Evolutionary conservation across 1,139 yeast species (phyloP), one percentile per base, ranked within the genome.

Genomic region (Hansenula sp.): DNA sequence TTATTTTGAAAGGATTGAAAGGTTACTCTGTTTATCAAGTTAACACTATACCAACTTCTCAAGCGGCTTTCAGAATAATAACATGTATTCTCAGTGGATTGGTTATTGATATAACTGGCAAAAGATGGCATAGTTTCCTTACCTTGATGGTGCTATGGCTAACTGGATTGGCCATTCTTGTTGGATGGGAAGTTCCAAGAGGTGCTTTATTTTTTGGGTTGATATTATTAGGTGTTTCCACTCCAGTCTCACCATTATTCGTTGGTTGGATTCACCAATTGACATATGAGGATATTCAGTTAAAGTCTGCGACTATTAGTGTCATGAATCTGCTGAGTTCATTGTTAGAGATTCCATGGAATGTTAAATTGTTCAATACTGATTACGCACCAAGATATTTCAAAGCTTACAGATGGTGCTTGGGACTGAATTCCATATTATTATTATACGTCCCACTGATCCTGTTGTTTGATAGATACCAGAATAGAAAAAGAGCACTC

Each of bases 31-130:
- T 72, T 10, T 59, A 61, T 5, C 61, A 68, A 32, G 56, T 73
- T 50, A 72, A 72, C 51, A 73, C 72, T 48, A 70, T 55, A 38
- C 77, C 76, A 2, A 67, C 71, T 69, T 75, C 74, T 2, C 58
- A 70, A 2, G 70, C 65, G 45, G 77, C 67, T 5, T 63, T 68
- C 36, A 76, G 74, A 2, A 62, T 71, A 1, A 40, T 64, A 9
- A 63, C 72, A 12, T 33, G 25, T 7, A 3, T 33, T 6, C 11
- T 10, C 7, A 9, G 17, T 9, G 36, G 36, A 5, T 17, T 33
- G 4, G n/a, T 21, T 3, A 21, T 33, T 21, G 36, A 33, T 33
- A 33, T 33, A 2, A 33, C 36, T 6, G 36, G 27, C 3, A 33
- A 19, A 33, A 33, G 36, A 21, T 33, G 36, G 36, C 36, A 48